Conservation (phyloP, 1,284 basidiomycete species). For the Quambalaria eucalypti region DNA sequence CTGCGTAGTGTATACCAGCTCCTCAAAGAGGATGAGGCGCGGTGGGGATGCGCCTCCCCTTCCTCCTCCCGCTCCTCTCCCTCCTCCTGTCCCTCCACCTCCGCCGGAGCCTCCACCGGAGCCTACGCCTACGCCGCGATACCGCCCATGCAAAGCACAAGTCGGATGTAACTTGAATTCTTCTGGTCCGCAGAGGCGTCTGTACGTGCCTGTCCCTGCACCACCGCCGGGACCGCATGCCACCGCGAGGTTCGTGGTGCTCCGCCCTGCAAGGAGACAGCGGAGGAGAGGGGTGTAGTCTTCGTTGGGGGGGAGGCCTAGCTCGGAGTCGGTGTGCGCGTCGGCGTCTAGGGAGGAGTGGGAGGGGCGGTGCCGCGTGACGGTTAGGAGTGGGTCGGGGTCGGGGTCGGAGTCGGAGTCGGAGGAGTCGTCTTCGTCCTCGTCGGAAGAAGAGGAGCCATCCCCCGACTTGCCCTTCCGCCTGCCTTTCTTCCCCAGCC, state of each 20-base stretch:
- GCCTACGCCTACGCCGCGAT: background rate
- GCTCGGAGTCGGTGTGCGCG: background rate
- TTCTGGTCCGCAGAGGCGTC: conserved; percentile 7
- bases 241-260: conserved; percentile 9
- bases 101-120: background rate
- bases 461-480: background rate
- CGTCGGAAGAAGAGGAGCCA: background rate
- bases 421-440: conserved; percentile 1
- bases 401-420: background rate
- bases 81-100: background rate
- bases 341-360: background rate
- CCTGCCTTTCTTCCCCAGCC: background rate
- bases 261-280: conserved; percentile 24
- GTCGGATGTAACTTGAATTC: conserved; percentile 40
- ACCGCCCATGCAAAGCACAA: conserved; percentile 22
- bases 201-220: background rate
- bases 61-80: background rate
- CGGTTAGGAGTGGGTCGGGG: background rate
- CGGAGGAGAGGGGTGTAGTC: conserved; percentile 19
- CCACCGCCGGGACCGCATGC: background rate
- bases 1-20: conserved; percentile 41
- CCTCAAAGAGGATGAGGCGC: conserved; percentile 36
- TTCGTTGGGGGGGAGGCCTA: background rate
- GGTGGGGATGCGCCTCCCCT: conserved; percentile 9
- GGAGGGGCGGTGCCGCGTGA: background rate